These are phyloP conservation scores for Ophiostoma fasciatum DNA, from an alignment of 2,329 filamentous ascomycete species.

Conservation along the genomic window DNA sequence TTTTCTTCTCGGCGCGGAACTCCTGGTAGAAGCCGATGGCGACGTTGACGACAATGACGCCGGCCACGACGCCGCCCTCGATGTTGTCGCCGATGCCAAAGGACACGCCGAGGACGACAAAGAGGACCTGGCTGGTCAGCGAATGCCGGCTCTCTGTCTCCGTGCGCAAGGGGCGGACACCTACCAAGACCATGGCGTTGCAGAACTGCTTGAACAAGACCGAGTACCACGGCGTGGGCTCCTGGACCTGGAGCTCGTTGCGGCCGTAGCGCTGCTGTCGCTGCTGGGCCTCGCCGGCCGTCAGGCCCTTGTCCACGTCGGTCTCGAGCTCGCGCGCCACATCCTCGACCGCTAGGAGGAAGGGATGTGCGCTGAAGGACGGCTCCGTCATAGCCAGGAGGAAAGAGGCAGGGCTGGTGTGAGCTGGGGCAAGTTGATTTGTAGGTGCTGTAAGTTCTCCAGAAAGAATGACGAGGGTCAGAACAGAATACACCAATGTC, in stretches of 20 bases:
- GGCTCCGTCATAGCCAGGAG: slow-evolving; percentile 2
- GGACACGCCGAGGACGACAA: slow-evolving; percentile 61
- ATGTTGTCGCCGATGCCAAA: slow-evolving; percentile 43
- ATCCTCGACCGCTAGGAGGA: slow-evolving; percentile 44
- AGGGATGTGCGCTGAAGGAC: slow-evolving; percentile 37
- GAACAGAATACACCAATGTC: too few relatives aligned
- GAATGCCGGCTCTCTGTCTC: too few relatives aligned
- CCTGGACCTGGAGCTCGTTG: slow-evolving; percentile 58
- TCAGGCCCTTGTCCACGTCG: slow-evolving; percentile 52
- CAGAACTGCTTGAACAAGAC: slow-evolving; percentile 58
- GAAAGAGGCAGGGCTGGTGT: neutral
- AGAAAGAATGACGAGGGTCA: too few relatives aligned
- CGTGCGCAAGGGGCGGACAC: slow-evolving; percentile 16
- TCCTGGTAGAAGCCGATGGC: slow-evolving; percentile 53
- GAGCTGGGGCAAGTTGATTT: neutral
- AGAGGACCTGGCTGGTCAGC: slow-evolving; percentile 41
- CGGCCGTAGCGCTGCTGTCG: slow-evolving; percentile 45
- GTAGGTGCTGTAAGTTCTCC: neutral
- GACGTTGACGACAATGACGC: slow-evolving; percentile 44
- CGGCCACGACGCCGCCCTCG: slow-evolving; percentile 20
- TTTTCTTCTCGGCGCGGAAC: slow-evolving; percentile 49
- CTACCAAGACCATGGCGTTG: slow-evolving; percentile 63
- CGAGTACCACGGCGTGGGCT: slow-evolving; percentile 53
- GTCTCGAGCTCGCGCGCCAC: slow-evolving; percentile 48
- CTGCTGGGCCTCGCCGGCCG: slow-evolving; percentile 40